Evolutionary conservation across 2,329 filamentous ascomycete genomes (phyloP).

Genomic region (Exophiala sideris): DNA sequence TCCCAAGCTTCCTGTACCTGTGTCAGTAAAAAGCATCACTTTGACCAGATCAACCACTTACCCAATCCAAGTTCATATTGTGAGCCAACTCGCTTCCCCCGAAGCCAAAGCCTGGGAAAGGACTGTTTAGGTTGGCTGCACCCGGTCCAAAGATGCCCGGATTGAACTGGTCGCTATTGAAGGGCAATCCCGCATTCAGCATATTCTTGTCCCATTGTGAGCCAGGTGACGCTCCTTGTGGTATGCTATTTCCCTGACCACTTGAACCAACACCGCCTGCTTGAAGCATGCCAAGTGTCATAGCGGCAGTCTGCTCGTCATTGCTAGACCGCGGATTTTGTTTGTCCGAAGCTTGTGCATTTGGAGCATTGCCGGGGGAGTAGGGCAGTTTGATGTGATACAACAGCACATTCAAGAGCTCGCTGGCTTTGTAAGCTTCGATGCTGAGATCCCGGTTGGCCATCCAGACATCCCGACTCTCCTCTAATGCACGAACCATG

Average conservation of each 20-base stretch:
- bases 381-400: slow-evolving; percentile 59
- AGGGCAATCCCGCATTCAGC: neutral
- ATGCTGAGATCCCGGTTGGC: slow-evolving; percentile 72
- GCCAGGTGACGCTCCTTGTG: slow-evolving; percentile 30
- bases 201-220: slow-evolving; percentile 31
- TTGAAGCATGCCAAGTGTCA: slow-evolving; percentile 67
- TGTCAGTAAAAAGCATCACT: slow-evolving; percentile 27
- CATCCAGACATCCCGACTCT: slow-evolving; percentile 75
- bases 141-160: slow-evolving; percentile 24
- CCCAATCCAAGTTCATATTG: slow-evolving; percentile 58
- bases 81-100: slow-evolving; percentile 48
- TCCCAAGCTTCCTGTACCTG: slow-evolving; percentile 62
- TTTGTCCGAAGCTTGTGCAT: slow-evolving; percentile 8
- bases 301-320: slow-evolving; percentile 63
- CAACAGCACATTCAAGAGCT: slow-evolving; percentile 78
- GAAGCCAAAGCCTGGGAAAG: slow-evolving; percentile 54
- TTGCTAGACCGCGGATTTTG: slow-evolving; percentile 39
- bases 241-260: slow-evolving; percentile 27
- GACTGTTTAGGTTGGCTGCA: slow-evolving; percentile 46
- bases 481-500: slow-evolving; percentile 73
- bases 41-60: slow-evolving; percentile 38
- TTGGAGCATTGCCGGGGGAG: slow-evolving; percentile 27
- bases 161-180: slow-evolving; percentile 7
- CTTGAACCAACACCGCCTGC: slow-evolving; percentile 26
- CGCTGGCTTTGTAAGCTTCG: slow-evolving; percentile 84